Evolutionary conservation across 306 rosid species (phyloP).

Genomic region (Rosa multiflora): DNA sequence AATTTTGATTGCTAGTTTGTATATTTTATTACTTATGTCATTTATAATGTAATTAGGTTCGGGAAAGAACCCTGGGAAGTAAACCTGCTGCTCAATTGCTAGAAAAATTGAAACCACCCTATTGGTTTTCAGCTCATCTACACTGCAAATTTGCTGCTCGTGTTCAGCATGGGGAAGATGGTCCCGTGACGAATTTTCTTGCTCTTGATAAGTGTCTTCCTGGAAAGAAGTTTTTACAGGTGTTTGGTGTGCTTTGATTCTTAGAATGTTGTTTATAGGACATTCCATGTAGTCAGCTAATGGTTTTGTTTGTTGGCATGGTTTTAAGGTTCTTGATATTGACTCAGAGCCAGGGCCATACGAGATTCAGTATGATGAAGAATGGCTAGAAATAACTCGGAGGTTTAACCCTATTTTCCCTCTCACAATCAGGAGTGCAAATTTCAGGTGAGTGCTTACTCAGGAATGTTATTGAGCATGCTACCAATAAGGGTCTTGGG

Average conservation of each 20-base stretch:
- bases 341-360: slow-evolving; percentile 78
- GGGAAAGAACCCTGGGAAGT: slow-evolving; percentile 79
- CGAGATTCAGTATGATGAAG: slow-evolving; percentile 89
- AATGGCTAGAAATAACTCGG: slow-evolving; percentile 90
- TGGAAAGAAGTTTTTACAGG: slow-evolving; percentile 85
- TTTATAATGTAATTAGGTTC: slow-evolving; percentile 50
- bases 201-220: slow-evolving; percentile 93
- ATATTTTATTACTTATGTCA: not conserved
- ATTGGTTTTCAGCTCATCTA: slow-evolving; percentile 96
- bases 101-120: slow-evolving; percentile 75
- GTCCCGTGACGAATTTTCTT: slow-evolving; percentile 83
- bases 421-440: slow-evolving; percentile 50
- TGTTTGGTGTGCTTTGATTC: slow-evolving; percentile 21
- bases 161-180: slow-evolving; percentile 92
- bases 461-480: slow-evolving; percentile 13
- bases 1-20: not conserved
- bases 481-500: not conserved
- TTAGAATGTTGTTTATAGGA: not conserved
- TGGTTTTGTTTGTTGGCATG: slow-evolving; percentile 17
- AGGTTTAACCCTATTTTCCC: slow-evolving; percentile 77
- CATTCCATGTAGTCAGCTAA: slow-evolving; percentile 24
- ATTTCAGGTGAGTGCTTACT: slow-evolving; percentile 56
- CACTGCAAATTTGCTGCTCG: slow-evolving; percentile 94
- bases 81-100: slow-evolving; percentile 78
- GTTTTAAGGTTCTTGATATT: slow-evolving; percentile 66